Percentiles rank a stretch among this genome's conserved stretches.
Conservation (phyloP, 2,329 filamentous ascomycete genomes). For the Leptographium wingfieldii region DNA sequence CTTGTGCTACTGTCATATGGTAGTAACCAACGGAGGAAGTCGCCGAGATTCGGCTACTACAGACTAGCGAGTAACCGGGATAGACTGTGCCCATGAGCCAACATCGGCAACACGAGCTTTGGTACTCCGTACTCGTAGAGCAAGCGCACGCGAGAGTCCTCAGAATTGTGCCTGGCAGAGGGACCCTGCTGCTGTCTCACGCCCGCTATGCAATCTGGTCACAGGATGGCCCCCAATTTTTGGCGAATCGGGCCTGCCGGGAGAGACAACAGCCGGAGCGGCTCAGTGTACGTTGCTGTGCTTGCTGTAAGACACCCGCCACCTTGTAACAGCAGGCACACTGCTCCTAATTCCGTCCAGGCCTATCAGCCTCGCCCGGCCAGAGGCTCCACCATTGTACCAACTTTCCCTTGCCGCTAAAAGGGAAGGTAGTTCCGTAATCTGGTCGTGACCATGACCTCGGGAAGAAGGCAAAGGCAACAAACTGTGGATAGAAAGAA, state of each 20-base stretch:
- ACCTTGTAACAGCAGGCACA: neutral
- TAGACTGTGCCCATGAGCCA: neutral
- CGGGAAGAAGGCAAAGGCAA: neutral
- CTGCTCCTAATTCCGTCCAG: neutral
- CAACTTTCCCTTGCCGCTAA: neutral
- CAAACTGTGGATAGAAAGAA: neutral
- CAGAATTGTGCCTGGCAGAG: neutral
- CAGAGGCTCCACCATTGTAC: neutral
- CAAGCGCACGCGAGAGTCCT: no score
- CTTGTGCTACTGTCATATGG: neutral
- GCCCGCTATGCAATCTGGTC: neutral
- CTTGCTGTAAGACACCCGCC: no score
- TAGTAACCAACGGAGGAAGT: conserved; percentile 9
- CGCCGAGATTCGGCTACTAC: conserved; percentile 13
- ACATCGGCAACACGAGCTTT: no score
- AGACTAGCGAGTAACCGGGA: neutral
- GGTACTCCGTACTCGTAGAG: no score
- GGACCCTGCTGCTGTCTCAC: neutral
- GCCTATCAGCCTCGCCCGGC: neutral
- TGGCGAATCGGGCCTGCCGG: no score
- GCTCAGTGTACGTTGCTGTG: neutral
- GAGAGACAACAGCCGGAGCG: no score
- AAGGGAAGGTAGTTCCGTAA: neutral
- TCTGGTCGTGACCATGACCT: neutral
- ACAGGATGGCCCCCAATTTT: neutral